Evolutionary conservation across 2,329 filamentous ascomycete species (phyloP), one percentile per base, ranked within the genome.

Genomic region (Ophiosphaerella narmari): DNA sequence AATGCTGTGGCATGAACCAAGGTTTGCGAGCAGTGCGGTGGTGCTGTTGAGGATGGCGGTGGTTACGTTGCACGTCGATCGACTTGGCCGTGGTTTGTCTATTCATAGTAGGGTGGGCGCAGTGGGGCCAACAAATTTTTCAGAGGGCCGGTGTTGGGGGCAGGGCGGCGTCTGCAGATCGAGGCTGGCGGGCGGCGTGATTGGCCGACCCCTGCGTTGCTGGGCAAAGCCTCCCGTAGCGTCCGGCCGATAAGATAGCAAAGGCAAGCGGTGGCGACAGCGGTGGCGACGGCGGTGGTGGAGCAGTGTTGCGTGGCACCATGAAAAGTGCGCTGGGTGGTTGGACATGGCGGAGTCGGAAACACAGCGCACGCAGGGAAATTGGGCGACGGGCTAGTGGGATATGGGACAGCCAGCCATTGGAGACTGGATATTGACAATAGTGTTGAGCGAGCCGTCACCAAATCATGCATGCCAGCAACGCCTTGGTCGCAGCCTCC

Each of bases 271-370:
- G 44, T 32, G 49, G 46, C 21, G 54, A 5, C 39, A 5, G 8
- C 2, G 53, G 44, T 32, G 49, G 46, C 21, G 54, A 5, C 39
- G 35, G 51, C 48, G 46, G 24, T n/a, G 26, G 34, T 46, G 42
- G 54, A 52, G 53, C 36, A 18, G 32, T 42, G 48, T 52, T 57
- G 57, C 57, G 57, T 59, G 54, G 57, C 53, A 56, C 55, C 5
- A 9, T 33, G 24, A 32, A 33, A 33, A 42, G 38, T 23, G 40
- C n/a, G 24, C 14, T 18, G 24, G 11, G 12, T 41, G 33, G 26
- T 29, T 24, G 36, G 33, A 7, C 14, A 12, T 24, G 39, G 12
- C 31, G 31, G 39, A 18, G 21, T 21, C 18, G 18, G 18, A 21
- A 5, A 5, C 18, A 21, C 18, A 21, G 4, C 18, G 18, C 18